A percentile compares a stretch with the other conserved stretches of the same genome.
Conservation (phyloP, 305 asterid species). For the Solanum chacoense region DNA sequence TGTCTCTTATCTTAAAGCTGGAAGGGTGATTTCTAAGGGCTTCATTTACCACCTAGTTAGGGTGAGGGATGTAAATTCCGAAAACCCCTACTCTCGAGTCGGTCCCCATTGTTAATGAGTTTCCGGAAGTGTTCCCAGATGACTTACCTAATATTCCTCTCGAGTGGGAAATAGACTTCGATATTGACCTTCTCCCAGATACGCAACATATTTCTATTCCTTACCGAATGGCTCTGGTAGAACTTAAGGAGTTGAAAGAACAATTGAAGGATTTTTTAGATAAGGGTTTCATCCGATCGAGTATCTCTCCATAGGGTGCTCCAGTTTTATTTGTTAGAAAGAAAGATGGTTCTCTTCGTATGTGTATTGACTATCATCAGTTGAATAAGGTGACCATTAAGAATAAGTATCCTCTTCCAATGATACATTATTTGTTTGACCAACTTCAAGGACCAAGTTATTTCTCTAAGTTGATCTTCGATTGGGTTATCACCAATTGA, state of each 20-base stretch:
- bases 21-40: not conserved
- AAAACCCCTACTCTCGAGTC: not conserved
- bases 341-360: not conserved
- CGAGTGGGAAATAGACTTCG: accelerated
- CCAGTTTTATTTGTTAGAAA: not conserved
- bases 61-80: not conserved
- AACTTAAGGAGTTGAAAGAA: not conserved
- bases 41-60: not conserved
- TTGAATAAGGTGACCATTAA: not conserved
- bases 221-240: not conserved
- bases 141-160: not conserved
- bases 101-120: not conserved
- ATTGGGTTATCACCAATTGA: not conserved
- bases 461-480: not conserved
- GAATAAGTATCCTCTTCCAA: not conserved
- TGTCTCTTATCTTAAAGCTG: not conserved
- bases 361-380: not conserved
- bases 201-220: not conserved
- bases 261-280: not conserved
- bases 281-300: no score
- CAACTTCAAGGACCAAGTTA: not conserved
- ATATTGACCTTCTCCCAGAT: not conserved
- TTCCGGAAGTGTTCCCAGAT: not conserved
- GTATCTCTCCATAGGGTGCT: not conserved
- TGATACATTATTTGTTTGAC: not conserved